Percentiles rank a stretch among this genome's conserved stretches.
These are phyloP conservation scores for Cicer arietinum DNA, from an alignment of 306 rosid genomes.

Conservation along the genomic window DNA sequence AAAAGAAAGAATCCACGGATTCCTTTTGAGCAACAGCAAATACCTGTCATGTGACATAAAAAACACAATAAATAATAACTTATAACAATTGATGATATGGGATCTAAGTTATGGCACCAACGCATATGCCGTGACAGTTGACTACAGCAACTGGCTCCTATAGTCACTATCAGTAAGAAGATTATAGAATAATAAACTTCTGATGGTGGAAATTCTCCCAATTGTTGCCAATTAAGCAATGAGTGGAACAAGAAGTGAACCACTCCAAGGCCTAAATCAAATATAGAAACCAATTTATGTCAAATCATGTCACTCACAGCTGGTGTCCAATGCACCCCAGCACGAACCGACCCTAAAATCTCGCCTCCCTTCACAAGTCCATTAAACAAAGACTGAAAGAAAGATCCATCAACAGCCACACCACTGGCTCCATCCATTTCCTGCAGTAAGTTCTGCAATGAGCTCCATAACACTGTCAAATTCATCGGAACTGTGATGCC, in stretches of 20 bases:
- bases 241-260: conserved; percentile 9
- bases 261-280: conserved; percentile 27
- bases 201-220: conserved; percentile 17
- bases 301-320: conserved; percentile 67
- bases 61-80: conserved; percentile 19
- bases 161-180: conserved; percentile 14
- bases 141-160: conserved; percentile 29
- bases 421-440: conserved; percentile 87
- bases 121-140: conserved; percentile 17
- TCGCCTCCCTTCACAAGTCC: conserved; percentile 82
- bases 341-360: conserved; percentile 88
- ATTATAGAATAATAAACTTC: conserved; percentile 23
- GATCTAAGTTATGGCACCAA: conserved; percentile 22
- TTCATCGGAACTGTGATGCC: conserved; percentile 82
- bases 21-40: conserved; percentile 92
- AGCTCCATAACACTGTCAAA: conserved; percentile 77
- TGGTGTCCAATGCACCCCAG: conserved; percentile 98
- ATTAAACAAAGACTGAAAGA: conserved; percentile 88
- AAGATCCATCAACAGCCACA: conserved; percentile 83
- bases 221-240: conserved; percentile 20
- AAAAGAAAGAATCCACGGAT: conserved; percentile 85
- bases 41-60: conserved; percentile 62
- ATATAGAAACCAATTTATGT: conserved; percentile 34
- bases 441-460: conserved; percentile 81
- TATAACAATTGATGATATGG: conserved; percentile 32